Conservation (phyloP, 2,329 filamentous ascomycete species). For the Fonsecaea monophora region DNA sequence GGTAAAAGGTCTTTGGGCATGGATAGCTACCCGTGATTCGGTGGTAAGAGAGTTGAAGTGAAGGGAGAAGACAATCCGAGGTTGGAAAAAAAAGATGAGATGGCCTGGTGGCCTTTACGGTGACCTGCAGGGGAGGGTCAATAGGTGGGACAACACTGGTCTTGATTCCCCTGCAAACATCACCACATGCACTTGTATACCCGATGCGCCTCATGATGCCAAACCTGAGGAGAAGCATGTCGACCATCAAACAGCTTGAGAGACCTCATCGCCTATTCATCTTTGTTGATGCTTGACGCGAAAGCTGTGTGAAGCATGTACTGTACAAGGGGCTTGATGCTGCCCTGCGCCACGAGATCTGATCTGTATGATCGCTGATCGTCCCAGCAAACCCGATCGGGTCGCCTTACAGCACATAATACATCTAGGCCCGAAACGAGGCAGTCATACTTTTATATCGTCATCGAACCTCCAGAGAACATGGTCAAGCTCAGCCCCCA, state of each 20-base stretch:
- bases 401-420: not conserved
- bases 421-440: not conserved
- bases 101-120: not conserved
- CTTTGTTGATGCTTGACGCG: too few relatives aligned
- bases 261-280: too few relatives aligned
- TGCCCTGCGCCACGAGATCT: slow-evolving; percentile 6
- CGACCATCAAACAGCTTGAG: too few relatives aligned
- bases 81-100: slow-evolving; percentile 12
- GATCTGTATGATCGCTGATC: slow-evolving; percentile 17
- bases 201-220: not conserved
- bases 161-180: too few relatives aligned
- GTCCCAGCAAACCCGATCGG: slow-evolving; percentile 10
- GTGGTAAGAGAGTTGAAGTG: not conserved
- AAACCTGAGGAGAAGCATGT: not conserved
- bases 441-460: slow-evolving; percentile 9
- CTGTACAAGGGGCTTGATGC: not conserved
- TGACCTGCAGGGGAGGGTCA: slow-evolving; percentile 1
- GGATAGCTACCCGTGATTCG: too few relatives aligned
- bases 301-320: not conserved
- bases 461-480: slow-evolving; percentile 9
- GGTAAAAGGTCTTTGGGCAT: not conserved
- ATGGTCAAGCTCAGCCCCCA: not conserved
- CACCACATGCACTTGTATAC: not conserved
- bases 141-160: slow-evolving; percentile 6
- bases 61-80: not conserved